Evolutionary conservation across 345 rosid species (phyloP).

Genomic region (Eucalyptus dawsonii): DNA sequence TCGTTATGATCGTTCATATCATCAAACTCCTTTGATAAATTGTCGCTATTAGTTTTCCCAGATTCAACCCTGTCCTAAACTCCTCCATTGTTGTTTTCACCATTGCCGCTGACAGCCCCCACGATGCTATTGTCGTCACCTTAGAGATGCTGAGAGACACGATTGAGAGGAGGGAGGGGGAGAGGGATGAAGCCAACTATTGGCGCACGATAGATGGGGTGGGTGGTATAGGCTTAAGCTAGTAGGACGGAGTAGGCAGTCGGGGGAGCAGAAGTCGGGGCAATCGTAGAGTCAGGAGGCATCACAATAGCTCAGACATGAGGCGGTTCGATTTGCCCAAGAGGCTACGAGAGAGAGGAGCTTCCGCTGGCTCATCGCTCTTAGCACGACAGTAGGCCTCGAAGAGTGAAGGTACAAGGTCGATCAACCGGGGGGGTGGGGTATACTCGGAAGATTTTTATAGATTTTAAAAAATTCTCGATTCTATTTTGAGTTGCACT

Average conservation of each 20-base stretch:
- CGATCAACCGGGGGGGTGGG: background rate
- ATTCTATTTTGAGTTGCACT: background rate
- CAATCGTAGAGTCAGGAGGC: background rate
- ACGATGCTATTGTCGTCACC: background rate
- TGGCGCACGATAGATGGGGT: no score
- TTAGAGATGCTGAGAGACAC: background rate
- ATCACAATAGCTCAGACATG: background rate
- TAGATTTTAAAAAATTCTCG: no score
- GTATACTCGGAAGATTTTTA: no score
- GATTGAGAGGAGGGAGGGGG: background rate
- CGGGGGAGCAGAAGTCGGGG: background rate
- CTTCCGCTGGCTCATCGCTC: background rate
- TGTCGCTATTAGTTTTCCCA: background rate
- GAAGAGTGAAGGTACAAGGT: background rate
- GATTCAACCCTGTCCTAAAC: no score
- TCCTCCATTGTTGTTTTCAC: background rate
- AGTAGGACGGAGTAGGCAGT: no score
- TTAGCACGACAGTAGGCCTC: background rate
- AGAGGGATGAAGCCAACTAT: no score
- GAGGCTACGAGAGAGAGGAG: background rate
- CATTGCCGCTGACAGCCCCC: background rate
- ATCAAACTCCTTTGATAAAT: background rate
- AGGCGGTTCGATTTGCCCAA: background rate
- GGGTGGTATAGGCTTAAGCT: no score
- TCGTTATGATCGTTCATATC: background rate